Evolutionary conservation across 176 grass and related monocot species (phyloP), one percentile per base, ranked within the genome.

Genomic region (Carex pumila): DNA sequence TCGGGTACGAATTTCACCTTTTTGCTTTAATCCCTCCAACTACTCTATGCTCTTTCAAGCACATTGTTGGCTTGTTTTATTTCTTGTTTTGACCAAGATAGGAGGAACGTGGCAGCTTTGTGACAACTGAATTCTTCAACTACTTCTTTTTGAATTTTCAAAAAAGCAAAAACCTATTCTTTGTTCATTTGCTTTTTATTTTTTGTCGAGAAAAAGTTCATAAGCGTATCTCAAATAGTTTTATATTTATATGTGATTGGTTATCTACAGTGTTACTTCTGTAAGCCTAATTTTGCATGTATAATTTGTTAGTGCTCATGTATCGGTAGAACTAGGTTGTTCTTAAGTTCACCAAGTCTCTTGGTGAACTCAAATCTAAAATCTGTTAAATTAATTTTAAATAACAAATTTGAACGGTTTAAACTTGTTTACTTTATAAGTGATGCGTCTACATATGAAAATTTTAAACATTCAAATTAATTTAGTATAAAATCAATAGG

Each of bases 1-100:
- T 91, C 95, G 87, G 92, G 92, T 93, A 85, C 66, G 2, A 30
- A 12, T 31, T 56, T 18, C 7, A 8, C 56, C 11, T 31, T 17
- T 53, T 45, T 53, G 21, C 32, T 45, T 65, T 79, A 2, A 7
- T 47, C 61, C 57, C 47, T 15, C 3, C 32, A 71, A 65, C 82
- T 61, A 7, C 69, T 71, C 18, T 21, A 37, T 36, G 81, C 57
- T 80, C 37, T 50, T 84, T 81, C 2, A 81, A 37, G 3, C 49
- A 68, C 32, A 77, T 12, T 32, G 56, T 77, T 77, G 73, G 49
- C 25, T 77, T 77, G 25, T 77, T 77, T 77, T 55, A 77, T 77
- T 6, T 25, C 22, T 77, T 77, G 72, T 55, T 77, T 77, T 77
- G 73, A 56, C 71, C 12, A 47, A 75, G 45, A 25, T 52, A 14